Percentiles rank a stretch among this genome's conserved stretches.
Conservation (phyloP, 768 basidiomycete genomes). For the Terana coerulea region DNA sequence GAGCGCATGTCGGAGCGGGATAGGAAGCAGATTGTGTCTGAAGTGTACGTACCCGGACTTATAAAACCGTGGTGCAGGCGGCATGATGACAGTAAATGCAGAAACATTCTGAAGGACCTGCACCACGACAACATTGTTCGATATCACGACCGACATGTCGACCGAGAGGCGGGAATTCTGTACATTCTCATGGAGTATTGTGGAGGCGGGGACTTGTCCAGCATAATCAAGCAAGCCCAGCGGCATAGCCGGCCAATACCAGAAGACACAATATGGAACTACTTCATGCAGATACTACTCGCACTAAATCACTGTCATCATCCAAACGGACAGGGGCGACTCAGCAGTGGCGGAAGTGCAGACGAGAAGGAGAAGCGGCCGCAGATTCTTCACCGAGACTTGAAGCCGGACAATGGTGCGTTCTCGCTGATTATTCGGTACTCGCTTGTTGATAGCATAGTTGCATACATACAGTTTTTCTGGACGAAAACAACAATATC, state of each 20-base stretch:
- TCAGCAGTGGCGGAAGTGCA: conserved; percentile 33
- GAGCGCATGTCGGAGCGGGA: conserved; percentile 96
- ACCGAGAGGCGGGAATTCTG: conserved; percentile 84
- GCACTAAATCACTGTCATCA: conserved; percentile 94
- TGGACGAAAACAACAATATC: conserved; percentile 78
- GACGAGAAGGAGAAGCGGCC: conserved; percentile 51
- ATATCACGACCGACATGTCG: conserved; percentile 89
- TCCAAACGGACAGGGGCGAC: conserved; percentile 45
- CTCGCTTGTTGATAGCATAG: not conserved
- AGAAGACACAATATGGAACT: conserved; percentile 94
- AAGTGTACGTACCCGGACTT: conserved; percentile 89
- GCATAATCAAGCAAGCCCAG: conserved; percentile 75
- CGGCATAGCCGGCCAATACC: conserved; percentile 70
- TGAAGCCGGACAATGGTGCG: conserved; percentile 97
- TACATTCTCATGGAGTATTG: conserved; percentile 99
- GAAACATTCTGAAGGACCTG: conserved; percentile 95
- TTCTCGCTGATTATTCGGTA: not conserved
- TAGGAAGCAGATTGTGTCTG: conserved; percentile 93
- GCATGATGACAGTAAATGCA: conserved; percentile 27
- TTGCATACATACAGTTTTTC: conserved; percentile 62
- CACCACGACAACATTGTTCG: conserved; percentile 96
- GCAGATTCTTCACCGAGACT: conserved; percentile 88
- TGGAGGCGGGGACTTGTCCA: conserved; percentile 91
- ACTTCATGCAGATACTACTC: conserved; percentile 88
- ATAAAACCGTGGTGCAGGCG: too few species aligned